Conservation (phyloP, 768 basidiomycete species). For the Boletellus sp. region DNA sequence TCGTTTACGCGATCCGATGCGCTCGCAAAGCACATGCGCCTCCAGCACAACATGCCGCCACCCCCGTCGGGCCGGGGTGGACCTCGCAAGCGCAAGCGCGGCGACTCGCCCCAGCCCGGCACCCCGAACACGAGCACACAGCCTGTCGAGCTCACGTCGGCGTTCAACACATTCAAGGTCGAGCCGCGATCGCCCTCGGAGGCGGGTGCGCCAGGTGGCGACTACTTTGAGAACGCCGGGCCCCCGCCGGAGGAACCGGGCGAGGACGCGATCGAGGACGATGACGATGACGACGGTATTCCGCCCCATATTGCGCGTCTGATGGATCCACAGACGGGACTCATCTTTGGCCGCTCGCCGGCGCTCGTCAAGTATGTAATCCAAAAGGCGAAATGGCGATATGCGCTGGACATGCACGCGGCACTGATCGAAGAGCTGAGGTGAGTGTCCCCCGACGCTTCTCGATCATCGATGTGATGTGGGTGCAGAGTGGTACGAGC, state of each 20-base stretch:
- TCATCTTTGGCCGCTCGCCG: constrained; percentile 68
- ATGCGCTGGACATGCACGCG: constrained; percentile 65
- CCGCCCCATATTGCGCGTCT: constrained; percentile 52
- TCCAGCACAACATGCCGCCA: constrained; percentile 77
- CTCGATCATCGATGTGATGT: neutral
- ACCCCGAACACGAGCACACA: constrained; percentile 17
- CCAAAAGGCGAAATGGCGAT: constrained; percentile 68
- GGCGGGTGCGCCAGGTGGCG: constrained; percentile 27
- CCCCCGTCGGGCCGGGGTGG: constrained; percentile 73
- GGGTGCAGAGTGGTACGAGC: constrained; percentile 38
- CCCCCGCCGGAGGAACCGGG: constrained; percentile 14
- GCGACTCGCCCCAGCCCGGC: constrained; percentile 27
- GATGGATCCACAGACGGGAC: constrained; percentile 53
- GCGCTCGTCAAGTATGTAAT: constrained; percentile 68
- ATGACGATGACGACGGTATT: constrained; percentile 44
- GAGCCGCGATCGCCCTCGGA: constrained; percentile 48
- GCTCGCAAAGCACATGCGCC: constrained; percentile 86
- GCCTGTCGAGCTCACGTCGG: constrained; percentile 26
- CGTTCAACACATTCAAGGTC: constrained; percentile 63
- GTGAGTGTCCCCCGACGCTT: constrained; percentile 5
- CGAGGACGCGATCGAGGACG: constrained; percentile 23
- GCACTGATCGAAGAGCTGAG: constrained; percentile 61
- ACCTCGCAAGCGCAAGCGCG: constrained; percentile 66
- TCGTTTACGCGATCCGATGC: constrained; percentile 95
- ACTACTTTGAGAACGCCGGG: constrained; percentile 30